Evolutionary conservation across 805 yeast species (phyloP), one percentile per base, ranked within the genome.

Genomic region (Zygosaccharomyces gambellarensis): DNA sequence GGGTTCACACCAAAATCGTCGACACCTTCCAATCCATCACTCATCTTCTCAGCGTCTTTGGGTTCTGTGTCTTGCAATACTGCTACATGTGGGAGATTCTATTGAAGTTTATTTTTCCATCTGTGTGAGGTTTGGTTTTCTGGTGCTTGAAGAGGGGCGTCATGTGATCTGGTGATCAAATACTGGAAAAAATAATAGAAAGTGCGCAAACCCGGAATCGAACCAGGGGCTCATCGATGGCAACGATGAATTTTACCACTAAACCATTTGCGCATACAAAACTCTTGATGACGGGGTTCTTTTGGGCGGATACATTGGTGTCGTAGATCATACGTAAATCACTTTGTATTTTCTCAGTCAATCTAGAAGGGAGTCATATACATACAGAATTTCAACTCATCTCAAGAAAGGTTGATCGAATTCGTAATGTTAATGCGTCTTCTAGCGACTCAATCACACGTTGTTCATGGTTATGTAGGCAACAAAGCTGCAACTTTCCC

Each of bases 391-490:
- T 2, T 17, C 28, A 25, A 25, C 6, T 8, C 9, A 25, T 25
- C 6, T 25, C 28, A 6, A 25, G 28, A 8, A 25, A 25, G 2
- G 9, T 8, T 8, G 9, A 29, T 10, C 34, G 17, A 29, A 5
- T 10, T 30, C 2, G 22, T 9, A 6, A 8, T 27, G 9, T 17
- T 23, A 11, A 42, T 42, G 45, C 45, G 54, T 31, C 30, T 51
- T 40, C 29, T 51, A 38, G 49, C 54, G 21, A 51, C 54, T 6
- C 92, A 88, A 57, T 88, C 96, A 4, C 97, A 94, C 66, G 98
- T 94, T 1, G 90, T 82, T 2, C 98, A 92, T 63, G 99, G 99
- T 1, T 85, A 87, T 60, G 99, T 94, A 1, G 99, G 99, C 1
- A 90, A 90, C 65, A 79, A 83, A 50, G 96, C 97, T 0, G 87